Evolutionary conservation across 257 asterid genomes (phyloP), one percentile per base, ranked within the genome.

Genomic region (Ilex aquifolium): DNA sequence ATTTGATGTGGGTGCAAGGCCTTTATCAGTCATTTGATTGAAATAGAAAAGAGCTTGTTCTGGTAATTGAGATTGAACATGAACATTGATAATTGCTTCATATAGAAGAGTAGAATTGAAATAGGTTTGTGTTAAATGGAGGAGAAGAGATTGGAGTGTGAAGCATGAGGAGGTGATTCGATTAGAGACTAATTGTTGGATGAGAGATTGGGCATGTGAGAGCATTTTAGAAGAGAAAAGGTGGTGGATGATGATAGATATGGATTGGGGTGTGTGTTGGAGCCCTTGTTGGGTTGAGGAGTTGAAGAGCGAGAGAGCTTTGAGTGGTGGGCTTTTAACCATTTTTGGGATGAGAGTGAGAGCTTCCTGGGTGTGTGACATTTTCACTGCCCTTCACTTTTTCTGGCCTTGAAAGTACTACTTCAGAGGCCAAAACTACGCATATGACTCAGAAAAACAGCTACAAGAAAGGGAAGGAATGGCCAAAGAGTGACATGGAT

Each of bases 291-390:
- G 52, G 3, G 69, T 44, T 44, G 92, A 66, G 49, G 84, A 64
- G 32, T 72, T 79, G 78, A 88, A 80, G 74, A 82, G 81, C 14
- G 75, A 64, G 31, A 88, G 64, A 53, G 95, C 82, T 66, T 66
- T 72, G 68, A 65, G 64, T 17, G 96, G 96, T 44, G 95, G 96
- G 61, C 60, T 14, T 75, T 88, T 88, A 63, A 80, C 69, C 68
- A 86, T 64, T 66, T 68, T 76, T 65, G 95, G 75, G 55, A 86
- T 75, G 64, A 83, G 73, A 48, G 74, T 5, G 10, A 69, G 49
- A 21, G 70, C 40, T 16, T 70, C 77, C 40, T 68, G 65, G 16
- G 61, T 53, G 16, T 32, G 49, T 15, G 85, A 52, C 91, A 85
- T 79, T 74, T 31, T 13, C 49, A 3, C 5, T 21, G 10, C 31